Base-by-base conservation (phyloP, 495 filamentous ascomycete genomes). In the Chaetomium fimeti region DNA sequence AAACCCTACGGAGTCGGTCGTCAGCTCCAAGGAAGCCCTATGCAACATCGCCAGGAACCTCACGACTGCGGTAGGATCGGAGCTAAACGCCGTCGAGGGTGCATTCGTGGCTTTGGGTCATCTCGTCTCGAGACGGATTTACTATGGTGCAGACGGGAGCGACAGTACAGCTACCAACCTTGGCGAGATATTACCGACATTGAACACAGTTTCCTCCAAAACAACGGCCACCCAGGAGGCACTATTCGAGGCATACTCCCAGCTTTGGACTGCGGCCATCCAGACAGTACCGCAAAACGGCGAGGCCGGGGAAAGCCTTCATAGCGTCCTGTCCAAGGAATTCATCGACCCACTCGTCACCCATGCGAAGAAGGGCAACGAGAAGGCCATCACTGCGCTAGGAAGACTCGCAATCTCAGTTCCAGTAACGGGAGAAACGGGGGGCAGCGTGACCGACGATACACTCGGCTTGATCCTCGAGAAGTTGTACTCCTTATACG, bases 331-430 rank as follows among this genome's bases (percentile, higher is more conserved):
- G 15, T 43, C 45, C 18, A 60, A 70, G 61, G 56, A 64, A 53
- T 70, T 90, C 24, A 75, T 88, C 49, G 82, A 87, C 13, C 82
- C 85, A 40, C 75, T 96, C 2, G 75, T 79, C 12, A 78, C 78
- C 22, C 82, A 87, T 49, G 89, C 92, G n/a, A 89, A 89, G 71
- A 82, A 87, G 56, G 91, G 92, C 48, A 89, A 91, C 65, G 92
- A 95, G 59, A 88, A 83, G 58, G 88, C 93, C 2, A 92, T 97
- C 57, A 73, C 80, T 16, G 82, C 90, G 2, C 78, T 98, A 11
- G 94, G 93, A 3, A 81, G 86, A 71, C 66, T 89, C 62, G 74
- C 85, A 57, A 77, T 88, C 69, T 77, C 87, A 70, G 70, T 85
- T 22, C 63, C 57, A 48, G 73, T 67, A 15, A 62, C 71, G 9